Evolutionary conservation across 306 rosid species (phyloP).

Genomic region (Malus fusca): DNA sequence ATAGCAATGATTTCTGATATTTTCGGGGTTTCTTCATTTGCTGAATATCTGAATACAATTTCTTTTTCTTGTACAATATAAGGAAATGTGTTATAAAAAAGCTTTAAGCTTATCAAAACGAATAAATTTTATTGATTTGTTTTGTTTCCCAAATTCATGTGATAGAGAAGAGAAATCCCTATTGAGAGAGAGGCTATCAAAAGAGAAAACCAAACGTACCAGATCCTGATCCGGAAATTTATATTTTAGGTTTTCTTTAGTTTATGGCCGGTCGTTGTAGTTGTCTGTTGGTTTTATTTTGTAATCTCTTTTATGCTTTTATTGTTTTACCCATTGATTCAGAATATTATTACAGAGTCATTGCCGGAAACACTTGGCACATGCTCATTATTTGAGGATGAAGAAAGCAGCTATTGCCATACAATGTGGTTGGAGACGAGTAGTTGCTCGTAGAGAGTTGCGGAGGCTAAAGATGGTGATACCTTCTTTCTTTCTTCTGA

Average conservation of each 20-base stretch:
- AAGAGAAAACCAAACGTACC: not conserved
- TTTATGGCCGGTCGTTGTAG: not conserved
- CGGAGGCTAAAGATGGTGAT: constrained; percentile 64
- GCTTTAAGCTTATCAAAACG: not conserved
- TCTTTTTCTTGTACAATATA: not conserved
- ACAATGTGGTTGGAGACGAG: constrained; percentile 68
- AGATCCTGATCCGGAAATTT: not conserved
- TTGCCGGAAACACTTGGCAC: constrained; percentile 37
- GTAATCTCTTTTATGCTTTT: not conserved
- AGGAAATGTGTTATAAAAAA: not conserved
- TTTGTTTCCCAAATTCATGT: not conserved
- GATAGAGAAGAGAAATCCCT: not conserved
- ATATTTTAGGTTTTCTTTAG: not conserved
- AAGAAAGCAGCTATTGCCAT: constrained; percentile 47
- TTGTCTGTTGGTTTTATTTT: not conserved
- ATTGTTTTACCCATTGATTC: constrained; percentile 8
- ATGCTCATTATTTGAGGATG: constrained; percentile 21
- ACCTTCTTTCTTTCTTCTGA: not conserved
- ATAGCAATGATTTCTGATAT: not conserved
- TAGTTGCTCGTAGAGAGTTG: constrained; percentile 59
- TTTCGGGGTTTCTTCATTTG: not conserved
- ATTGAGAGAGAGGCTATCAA: not conserved
- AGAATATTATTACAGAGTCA: constrained; percentile 37
- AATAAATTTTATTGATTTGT: not conserved
- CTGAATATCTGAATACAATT: not conserved